phyloP scores from a whole-genome alignment of 805 yeast genomes.

The Candida tibetensis region DNA sequence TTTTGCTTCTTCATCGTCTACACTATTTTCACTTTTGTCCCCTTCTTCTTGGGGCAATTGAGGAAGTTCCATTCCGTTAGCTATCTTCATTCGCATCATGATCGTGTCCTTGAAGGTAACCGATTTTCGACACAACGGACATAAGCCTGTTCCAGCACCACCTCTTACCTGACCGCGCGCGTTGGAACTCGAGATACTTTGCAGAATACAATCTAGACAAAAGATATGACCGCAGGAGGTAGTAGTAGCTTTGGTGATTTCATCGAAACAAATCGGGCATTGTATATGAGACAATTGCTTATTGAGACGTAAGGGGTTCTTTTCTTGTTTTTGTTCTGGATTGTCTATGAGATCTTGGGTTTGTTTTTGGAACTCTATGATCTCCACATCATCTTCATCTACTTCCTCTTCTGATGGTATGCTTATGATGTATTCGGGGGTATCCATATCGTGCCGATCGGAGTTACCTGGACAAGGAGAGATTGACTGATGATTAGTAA shows the following conservation, averaged over 20 bases:
- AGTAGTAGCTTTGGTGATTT: slow-evolving; percentile 37
- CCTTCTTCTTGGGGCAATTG: slow-evolving; percentile 9
- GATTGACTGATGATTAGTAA: neutral
- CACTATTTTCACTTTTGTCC: neutral
- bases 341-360: slow-evolving; percentile 33
- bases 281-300: slow-evolving; percentile 36
- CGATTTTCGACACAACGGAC: slow-evolving; percentile 42
- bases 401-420: slow-evolving; percentile 20
- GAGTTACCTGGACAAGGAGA: neutral
- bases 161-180: slow-evolving; percentile 44
- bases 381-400: slow-evolving; percentile 35
- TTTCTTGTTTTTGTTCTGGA: slow-evolving; percentile 19
- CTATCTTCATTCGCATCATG: slow-evolving; percentile 16
- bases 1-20: slow-evolving; percentile 3
- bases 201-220: slow-evolving; percentile 42
- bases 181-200: slow-evolving; percentile 36
- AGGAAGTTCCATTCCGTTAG: slow-evolving; percentile 12
- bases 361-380: slow-evolving; percentile 36
- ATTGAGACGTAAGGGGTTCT: slow-evolving; percentile 16
- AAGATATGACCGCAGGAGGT: slow-evolving; percentile 45
- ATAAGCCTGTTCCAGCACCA: slow-evolving; percentile 37
- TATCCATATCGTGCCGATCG: slow-evolving; percentile 2
- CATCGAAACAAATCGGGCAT: slow-evolving; percentile 46
- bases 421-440: slow-evolving; percentile 9
- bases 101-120: slow-evolving; percentile 38